Evolutionary conservation across 306 rosid species (phyloP), one percentile per base, ranked within the genome.

Genomic region (Quercus dentata): DNA sequence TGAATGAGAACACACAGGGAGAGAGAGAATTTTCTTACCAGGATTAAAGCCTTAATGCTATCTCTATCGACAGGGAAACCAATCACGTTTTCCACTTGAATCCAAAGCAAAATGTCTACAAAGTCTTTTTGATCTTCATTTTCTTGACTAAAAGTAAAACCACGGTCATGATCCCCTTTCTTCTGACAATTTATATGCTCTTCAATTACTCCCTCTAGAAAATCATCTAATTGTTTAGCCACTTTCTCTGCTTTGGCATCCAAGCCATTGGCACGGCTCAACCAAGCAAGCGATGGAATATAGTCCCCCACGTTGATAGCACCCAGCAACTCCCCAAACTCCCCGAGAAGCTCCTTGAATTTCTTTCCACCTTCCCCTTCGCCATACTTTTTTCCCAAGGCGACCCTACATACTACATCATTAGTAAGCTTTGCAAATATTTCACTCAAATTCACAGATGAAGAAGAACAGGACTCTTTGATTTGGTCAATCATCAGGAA

Each of bases 281-380:
- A 17, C 90, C 91, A 93, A 17, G 74, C 87, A 69, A 89, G 83
- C 85, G 88, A 87, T 27, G 91, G 90, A 21, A 91, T 76, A 74
- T 33, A 91, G 2, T 91, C 92, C 51, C 91, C 83, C 5, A 89
- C 23, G 62, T 56, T 30, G 20, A 79, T 78, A 65, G 31, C 5
- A 75, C 92, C 90, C 71, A 89, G 67, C 28, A 86, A 2, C 49
- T 76, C 81, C 6, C 3, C 56, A 17, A 90, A 79, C 28, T 86
- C 79, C 56, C 11, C 4, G 10, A 90, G 2, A 46, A 90, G 38
- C 72, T 67, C 33, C 38, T 17, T 76, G 8, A 90, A 90, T 5
- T 54, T 75, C 59, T 6, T 54, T 18, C 75, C 86, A 3, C 30
- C 83, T 35, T 70, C 83, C 4, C 51, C 89, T 9, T 18, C 81